Evolutionary conservation across 345 rosid genomes (phyloP).

Genomic region (Eucalyptus curtisii): DNA sequence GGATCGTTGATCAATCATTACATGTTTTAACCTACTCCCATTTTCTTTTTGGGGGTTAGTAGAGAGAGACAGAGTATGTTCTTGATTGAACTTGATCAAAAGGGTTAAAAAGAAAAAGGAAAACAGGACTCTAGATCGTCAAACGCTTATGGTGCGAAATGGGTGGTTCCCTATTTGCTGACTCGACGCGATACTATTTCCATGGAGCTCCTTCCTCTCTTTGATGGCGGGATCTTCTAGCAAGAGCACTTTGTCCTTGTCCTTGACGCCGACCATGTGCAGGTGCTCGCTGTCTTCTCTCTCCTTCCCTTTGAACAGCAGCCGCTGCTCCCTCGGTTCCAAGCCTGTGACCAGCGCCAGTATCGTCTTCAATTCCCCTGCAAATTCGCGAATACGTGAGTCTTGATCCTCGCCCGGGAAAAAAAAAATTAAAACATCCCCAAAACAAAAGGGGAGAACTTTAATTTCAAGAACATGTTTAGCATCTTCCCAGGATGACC

Average conservation of each 20-base stretch:
- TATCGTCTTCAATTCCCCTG: slow-evolving; percentile 86
- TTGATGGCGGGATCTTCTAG: slow-evolving; percentile 80
- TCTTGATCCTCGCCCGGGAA: background rate
- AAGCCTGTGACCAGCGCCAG: slow-evolving; percentile 51
- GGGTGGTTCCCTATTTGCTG: slow-evolving; percentile 11
- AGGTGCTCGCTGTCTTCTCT: slow-evolving; percentile 64
- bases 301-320: slow-evolving; percentile 87
- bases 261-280: slow-evolving; percentile 94
- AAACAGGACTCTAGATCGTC: background rate
- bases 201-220: slow-evolving; percentile 66
- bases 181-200: slow-evolving; percentile 1
- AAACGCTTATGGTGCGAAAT: slow-evolving; percentile 45
- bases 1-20: background rate
- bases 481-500: background rate
- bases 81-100: background rate
- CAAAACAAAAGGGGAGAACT: background rate
- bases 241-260: slow-evolving; percentile 71
- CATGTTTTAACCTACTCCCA: background rate
- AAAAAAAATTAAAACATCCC: background rate
- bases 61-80: background rate
- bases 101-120: background rate
- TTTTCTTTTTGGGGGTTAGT: background rate
- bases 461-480: background rate
- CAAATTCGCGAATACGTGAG: background rate
- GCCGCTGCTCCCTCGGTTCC: slow-evolving; percentile 75